These are phyloP conservation scores for Phytophthora tubulina DNA, from an alignment of 352 stramenopile genomes.

Conservation along the genomic window DNA sequence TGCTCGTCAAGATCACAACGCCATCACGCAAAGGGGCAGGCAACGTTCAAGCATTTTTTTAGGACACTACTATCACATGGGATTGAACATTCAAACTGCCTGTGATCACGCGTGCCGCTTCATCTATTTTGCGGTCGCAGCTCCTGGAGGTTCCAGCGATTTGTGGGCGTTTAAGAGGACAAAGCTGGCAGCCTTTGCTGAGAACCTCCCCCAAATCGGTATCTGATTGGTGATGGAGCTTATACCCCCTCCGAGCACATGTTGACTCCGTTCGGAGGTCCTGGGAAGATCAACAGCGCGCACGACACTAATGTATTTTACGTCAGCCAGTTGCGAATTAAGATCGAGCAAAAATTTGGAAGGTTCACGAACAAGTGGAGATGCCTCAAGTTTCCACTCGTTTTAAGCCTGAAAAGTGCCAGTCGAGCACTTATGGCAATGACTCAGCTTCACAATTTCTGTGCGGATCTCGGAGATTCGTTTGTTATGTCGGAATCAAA, in stretches of 20 bases:
- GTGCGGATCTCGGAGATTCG: neutral
- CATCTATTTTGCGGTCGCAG: neutral
- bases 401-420: neutral
- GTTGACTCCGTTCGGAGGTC: neutral
- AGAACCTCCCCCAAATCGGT: neutral
- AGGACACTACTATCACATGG: neutral
- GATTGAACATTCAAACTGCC: neutral
- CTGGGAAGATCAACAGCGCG: too few species aligned
- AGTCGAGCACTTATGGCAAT: conserved; percentile 6
- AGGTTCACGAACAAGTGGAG: conserved; percentile 3
- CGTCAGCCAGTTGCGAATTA: conserved; percentile 97
- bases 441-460: conserved; percentile 1
- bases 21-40: neutral
- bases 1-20: neutral
- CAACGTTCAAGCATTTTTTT: neutral
- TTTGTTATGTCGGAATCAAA: neutral
- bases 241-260: neutral
- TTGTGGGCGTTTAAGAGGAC: neutral
- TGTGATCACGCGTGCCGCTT: neutral
- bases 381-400: neutral
- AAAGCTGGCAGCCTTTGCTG: neutral
- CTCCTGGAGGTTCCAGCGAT: neutral
- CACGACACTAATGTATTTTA: conserved; percentile 54
- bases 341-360: conserved; percentile 95
- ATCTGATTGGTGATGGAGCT: neutral